These are phyloP conservation scores for Hypoxylon sp. DNA, from an alignment of 2,329 filamentous ascomycete genomes.

Conservation along the genomic window DNA sequence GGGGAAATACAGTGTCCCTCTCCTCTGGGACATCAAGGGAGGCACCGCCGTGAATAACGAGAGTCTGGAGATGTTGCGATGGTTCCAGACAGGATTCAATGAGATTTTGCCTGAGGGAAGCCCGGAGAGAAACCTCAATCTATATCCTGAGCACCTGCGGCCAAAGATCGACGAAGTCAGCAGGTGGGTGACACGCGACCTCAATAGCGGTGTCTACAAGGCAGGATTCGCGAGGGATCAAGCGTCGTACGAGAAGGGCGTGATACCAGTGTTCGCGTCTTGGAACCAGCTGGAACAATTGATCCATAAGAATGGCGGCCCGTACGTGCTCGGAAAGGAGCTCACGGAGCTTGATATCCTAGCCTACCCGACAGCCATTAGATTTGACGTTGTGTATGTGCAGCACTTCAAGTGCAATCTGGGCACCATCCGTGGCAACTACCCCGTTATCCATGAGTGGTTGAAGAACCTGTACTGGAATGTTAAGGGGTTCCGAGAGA, in stretches of 20 bases:
- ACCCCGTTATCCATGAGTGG: constrained; percentile 72
- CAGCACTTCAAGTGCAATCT: constrained; percentile 77
- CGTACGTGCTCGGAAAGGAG: constrained; percentile 66
- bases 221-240: constrained; percentile 70
- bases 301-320: constrained; percentile 54
- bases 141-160: constrained; percentile 65
- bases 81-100: constrained; percentile 69
- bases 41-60: constrained; percentile 72
- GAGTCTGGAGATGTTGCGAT: constrained; percentile 68
- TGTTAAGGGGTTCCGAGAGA: constrained; percentile 65
- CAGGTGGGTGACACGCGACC: constrained; percentile 66
- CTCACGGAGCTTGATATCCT: constrained; percentile 72
- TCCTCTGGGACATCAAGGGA: constrained; percentile 72
- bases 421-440: constrained; percentile 69
- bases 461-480: constrained; percentile 70
- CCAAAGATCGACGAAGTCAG: constrained; percentile 64
- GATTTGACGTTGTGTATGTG: constrained; percentile 72
- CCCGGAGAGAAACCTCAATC: constrained; percentile 55
- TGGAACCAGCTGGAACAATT: constrained; percentile 69
- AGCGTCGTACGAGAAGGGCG: constrained; percentile 65
- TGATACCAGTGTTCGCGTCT: constrained; percentile 68
- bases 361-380: constrained; percentile 68
- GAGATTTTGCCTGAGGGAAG: constrained; percentile 57
- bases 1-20: constrained; percentile 70
- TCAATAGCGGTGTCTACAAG: constrained; percentile 72